Percentiles rank a stretch among this genome's conserved stretches.
These are phyloP conservation scores for Aspergillus fijiensis DNA, from an alignment of 2,329 filamentous ascomycete species.

Conservation along the genomic window DNA sequence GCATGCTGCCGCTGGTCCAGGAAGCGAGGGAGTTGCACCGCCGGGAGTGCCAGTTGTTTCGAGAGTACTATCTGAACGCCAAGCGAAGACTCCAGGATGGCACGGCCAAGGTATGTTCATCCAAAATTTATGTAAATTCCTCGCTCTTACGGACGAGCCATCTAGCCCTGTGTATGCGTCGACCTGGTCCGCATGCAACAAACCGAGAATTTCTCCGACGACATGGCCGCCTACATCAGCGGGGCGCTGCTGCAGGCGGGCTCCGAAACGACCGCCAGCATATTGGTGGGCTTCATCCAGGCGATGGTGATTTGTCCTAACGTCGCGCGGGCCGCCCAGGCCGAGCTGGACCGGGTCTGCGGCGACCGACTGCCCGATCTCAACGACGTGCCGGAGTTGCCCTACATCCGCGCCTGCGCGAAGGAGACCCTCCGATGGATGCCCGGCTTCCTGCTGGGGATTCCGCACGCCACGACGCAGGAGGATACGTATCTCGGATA, in stretches of 20 bases:
- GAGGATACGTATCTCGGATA: not conserved
- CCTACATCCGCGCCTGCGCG: slow-evolving; percentile 29
- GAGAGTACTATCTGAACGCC: too few relatives aligned
- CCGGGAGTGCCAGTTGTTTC: too few relatives aligned
- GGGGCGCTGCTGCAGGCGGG: slow-evolving; percentile 51
- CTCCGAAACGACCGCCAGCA: slow-evolving; percentile 49
- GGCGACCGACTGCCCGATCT: slow-evolving; percentile 34
- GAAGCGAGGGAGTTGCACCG: too few relatives aligned
- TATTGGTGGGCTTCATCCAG: slow-evolving; percentile 49
- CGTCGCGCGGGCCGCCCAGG: slow-evolving; percentile 41
- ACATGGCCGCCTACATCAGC: slow-evolving; percentile 39
- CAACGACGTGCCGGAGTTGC: slow-evolving; percentile 26
- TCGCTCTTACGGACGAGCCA: too few relatives aligned
- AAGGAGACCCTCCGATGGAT: slow-evolving; percentile 35
- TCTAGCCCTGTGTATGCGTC: too few relatives aligned
- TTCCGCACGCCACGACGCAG: slow-evolving; percentile 16
- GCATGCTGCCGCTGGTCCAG: too few relatives aligned
- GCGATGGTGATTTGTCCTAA: slow-evolving; percentile 47
- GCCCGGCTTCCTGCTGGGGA: slow-evolving; percentile 41
- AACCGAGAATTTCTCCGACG: too few relatives aligned
- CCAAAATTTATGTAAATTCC: too few relatives aligned
- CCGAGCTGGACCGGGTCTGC: slow-evolving; percentile 36
- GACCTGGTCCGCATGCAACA: too few relatives aligned
- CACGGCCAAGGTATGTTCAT: too few relatives aligned
- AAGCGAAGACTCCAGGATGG: too few relatives aligned